Conservation (phyloP, 805 yeast genomes). For the Millerozyma miso region DNA sequence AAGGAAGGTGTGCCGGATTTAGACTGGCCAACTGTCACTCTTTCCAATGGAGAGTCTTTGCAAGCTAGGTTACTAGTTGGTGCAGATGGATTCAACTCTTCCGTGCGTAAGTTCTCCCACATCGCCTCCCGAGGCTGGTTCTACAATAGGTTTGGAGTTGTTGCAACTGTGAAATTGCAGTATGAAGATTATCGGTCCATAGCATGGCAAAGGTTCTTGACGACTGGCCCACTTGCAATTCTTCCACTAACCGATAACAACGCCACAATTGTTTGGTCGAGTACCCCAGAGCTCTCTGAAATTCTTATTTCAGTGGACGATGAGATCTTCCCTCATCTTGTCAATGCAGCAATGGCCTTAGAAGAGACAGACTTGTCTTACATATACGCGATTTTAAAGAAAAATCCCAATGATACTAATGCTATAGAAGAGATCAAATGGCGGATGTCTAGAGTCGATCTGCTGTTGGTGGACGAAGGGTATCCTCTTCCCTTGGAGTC, state of each 20-base stretch:
- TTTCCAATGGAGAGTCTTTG: conserved; percentile 60
- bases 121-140: conserved; percentile 91
- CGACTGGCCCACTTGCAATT: conserved; percentile 90
- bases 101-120: conserved; percentile 76
- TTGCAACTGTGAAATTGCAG: conserved; percentile 76
- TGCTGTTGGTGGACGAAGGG: conserved; percentile 48
- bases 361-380: conserved; percentile 72
- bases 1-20: conserved; percentile 20
- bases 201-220: conserved; percentile 93
- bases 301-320: conserved; percentile 56
- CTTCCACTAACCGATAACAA: conserved; percentile 81
- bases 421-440: conserved; percentile 67
- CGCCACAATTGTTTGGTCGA: conserved; percentile 94
- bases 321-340: conserved; percentile 59
- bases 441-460: conserved; percentile 49
- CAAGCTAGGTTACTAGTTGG: conserved; percentile 81
- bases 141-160: conserved; percentile 86
- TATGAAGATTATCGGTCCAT: conserved; percentile 63
- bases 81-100: conserved; percentile 94
- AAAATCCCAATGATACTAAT: conserved; percentile 40
- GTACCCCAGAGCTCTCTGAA: conserved; percentile 69
- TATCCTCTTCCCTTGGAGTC: conserved; percentile 65
- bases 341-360: conserved; percentile 85
- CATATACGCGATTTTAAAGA: conserved; percentile 44
- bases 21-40: conserved; percentile 74